Base-by-base conservation (phyloP, 2,329 filamentous ascomycete species). In the Sporothrix luriei region DNA sequence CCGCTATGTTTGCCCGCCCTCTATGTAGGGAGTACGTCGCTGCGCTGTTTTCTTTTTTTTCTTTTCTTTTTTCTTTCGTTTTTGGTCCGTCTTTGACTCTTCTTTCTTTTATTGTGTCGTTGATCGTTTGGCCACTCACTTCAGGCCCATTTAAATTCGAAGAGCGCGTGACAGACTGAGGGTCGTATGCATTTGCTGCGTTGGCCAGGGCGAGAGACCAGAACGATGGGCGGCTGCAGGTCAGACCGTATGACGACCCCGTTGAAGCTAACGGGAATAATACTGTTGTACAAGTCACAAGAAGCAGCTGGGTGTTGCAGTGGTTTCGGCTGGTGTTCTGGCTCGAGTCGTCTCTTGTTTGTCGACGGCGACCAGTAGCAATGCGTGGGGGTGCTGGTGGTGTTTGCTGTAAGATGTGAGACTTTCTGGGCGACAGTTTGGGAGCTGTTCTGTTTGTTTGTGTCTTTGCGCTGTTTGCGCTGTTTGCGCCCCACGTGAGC, bases 141-240 rank as follows among this genome's bases (percentile, higher is more conserved):
- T 40, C 19, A 40, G 48, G n/a, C 3, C 62, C 26, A 4, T 52
- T 66, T 26, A 33, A 40, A 29, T 38, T 48, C 62, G 49, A 43
- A 33, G 49, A 49, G 29, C 26, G 65, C 51, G 65, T 67, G 65
- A 67, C 29, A 14, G 24, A 48, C 9, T 33, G 38, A 67, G 62
- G 48, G 65, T 67, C 21, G 65, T 55, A 67, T 67, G 65, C 64
- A 51, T 64, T 66, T 55, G 65, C 65, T 67, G 65, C 46, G 65
- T 16, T 67, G 65, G 65, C 65, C 26, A 57, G 16, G 54, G 33
- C 29, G 10, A 21, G 38, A 62, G 21, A 33, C 33, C 24, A 13
- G 46, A 64, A 33, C 6, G 24, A 21, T 49, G 61, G 26, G 61
- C 61, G 61, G 61, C 24, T 64, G 61, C 61, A 49, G 61, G 61